Conservation (phyloP, 1,139 yeast species). For the Blastobotrys aristatus region DNA sequence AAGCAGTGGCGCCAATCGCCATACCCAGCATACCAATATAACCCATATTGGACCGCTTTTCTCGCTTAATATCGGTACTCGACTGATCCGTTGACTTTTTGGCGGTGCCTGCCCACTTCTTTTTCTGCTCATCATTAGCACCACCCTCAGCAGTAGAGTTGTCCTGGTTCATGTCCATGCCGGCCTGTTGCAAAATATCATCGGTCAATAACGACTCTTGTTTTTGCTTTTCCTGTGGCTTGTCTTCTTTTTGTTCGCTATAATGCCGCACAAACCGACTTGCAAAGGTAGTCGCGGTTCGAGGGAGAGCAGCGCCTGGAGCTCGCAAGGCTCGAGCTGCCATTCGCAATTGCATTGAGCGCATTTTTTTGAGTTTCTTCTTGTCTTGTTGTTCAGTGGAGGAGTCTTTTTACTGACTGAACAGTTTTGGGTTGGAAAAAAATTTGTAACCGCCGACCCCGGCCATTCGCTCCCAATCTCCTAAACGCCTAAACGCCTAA, state of each 20-base stretch:
- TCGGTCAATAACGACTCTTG: slow-evolving; percentile 63
- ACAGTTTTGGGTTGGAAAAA: no score
- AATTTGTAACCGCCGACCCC: no score
- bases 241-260: slow-evolving; percentile 3
- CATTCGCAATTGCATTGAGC: slow-evolving; percentile 4
- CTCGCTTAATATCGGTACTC: slow-evolving; percentile 60
- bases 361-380: neutral
- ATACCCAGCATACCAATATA: slow-evolving; percentile 49
- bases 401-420: no score
- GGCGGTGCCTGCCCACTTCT: slow-evolving; percentile 37
- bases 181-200: slow-evolving; percentile 77
- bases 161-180: slow-evolving; percentile 45
- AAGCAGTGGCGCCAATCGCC: slow-evolving; percentile 61
- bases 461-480: no score
- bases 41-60: slow-evolving; percentile 31
- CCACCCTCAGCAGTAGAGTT: slow-evolving; percentile 13
- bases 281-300: neutral
- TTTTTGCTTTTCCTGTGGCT: slow-evolving; percentile 11
- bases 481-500: no score
- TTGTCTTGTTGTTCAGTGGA: no score
- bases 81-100: slow-evolving; percentile 48
- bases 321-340: neutral
- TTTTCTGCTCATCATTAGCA: slow-evolving; percentile 22
- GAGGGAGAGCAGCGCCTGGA: neutral
- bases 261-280: neutral